Percentiles rank a stretch among this genome's conserved stretches.
Conservation (phyloP, 768 basidiomycete species). For the Ramaria rubella region DNA sequence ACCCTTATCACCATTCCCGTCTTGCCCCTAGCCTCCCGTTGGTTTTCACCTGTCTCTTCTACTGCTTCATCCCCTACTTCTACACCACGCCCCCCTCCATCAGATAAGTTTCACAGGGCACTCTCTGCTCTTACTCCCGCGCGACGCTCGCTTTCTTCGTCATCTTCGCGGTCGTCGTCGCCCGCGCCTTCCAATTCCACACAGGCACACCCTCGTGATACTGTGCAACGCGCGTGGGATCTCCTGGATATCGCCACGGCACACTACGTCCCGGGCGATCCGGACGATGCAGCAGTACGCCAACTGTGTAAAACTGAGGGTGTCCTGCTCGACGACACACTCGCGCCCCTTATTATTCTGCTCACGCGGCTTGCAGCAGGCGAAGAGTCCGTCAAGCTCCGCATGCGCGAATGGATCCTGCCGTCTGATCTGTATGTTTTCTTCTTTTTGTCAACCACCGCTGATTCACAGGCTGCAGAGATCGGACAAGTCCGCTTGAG, state of each 20-base stretch:
- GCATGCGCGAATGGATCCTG: constrained; percentile 61
- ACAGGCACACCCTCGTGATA: constrained; percentile 24
- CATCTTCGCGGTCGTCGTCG: constrained; percentile 41
- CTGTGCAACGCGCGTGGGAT: constrained; percentile 56
- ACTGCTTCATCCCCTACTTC: constrained; percentile 21
- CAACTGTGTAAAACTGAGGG: constrained; percentile 42
- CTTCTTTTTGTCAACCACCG: neutral
- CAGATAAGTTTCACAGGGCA: constrained; percentile 22
- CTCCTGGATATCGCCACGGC: constrained; percentile 53
- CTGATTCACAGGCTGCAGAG: constrained; percentile 28
- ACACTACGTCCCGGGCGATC: constrained; percentile 66
- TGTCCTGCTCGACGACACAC: constrained; percentile 66
- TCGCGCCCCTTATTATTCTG: constrained; percentile 72
- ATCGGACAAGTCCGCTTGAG: constrained; percentile 74
- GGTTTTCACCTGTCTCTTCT: constrained; percentile 45
- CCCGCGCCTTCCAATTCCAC: constrained; percentile 29
- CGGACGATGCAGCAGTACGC: constrained; percentile 59
- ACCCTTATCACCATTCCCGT: constrained; percentile 75
- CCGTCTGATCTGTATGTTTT: constrained; percentile 54
- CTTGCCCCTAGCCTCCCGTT: constrained; percentile 45
- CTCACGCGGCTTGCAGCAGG: constrained; percentile 63
- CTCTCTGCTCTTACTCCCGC: constrained; percentile 31
- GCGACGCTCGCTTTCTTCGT: constrained; percentile 35
- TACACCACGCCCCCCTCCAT: constrained; percentile 28
- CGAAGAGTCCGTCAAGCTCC: constrained; percentile 48